Evolutionary conservation across 2,329 filamentous ascomycete species (phyloP), one percentile per base, ranked within the genome.

Genomic region (Cladosporium sp.): DNA sequence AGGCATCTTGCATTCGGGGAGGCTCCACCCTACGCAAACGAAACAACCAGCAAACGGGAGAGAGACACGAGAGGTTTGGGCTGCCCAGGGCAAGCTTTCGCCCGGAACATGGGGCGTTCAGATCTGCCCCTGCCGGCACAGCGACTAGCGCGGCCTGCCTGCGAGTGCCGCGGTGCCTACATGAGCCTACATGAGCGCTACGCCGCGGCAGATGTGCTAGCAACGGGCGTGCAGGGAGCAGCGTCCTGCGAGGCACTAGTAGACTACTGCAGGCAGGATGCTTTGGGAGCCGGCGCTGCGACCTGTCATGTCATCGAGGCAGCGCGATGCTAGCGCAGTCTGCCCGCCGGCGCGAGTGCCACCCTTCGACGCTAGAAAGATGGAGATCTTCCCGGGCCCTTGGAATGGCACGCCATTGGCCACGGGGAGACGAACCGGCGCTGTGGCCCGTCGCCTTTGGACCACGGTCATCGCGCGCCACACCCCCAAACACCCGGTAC

Each of bases 1-100:
- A 56, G 54, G 54, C 54, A 56, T 56, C 40, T 56, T 47, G 54
- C 54, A 56, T 47, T 39, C 11, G 51, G 50, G 30, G 54, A 56
- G 54, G 54, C 22, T 56, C 54, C 54, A 56, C 54, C 47, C 42
- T 17, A 28, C 54, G 54, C 55, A 51, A 51, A 42, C 45, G 55
- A 58, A 51, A 49, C 55, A 58, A 58, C 43, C 55, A 58, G 45
- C 55, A 58, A 58, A 58, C 55, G 55, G 49, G 47, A 37, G 47
- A 45, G 47, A 42, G 55, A 58, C 37, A 58, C 45, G 36, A 42
- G 55, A 51, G 45, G 25, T 56, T 56, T 47, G 40, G 54, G 52
- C 52, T 45, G 39, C 52, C 43, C 54, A 56, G 54, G 54, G 54
- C 54, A 56, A 56, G 54, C 54, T 56, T 47, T 43, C 50, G 54